Base-by-base conservation (phyloP, 176 grass and related monocot genomes). In the Neostapfia colusana region DNA sequence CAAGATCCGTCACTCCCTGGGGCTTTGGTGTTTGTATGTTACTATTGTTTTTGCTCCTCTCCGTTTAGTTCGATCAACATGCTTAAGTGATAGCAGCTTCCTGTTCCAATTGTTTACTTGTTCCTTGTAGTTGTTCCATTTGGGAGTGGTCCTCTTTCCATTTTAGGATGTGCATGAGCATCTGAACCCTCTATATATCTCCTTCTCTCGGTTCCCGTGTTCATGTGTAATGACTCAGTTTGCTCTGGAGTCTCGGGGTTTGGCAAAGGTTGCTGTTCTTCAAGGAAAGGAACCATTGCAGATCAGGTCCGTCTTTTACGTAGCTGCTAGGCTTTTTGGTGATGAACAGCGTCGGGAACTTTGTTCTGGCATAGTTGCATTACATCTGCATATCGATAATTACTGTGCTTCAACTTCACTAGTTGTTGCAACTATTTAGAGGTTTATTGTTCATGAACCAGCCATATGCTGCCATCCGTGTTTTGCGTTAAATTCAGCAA, bases 141-240 rank as follows among this genome's bases (percentile, higher is more conserved):
- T 85, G 84, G 88, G 83, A 88, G 73, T 61, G 75, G 8, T 36
- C 78, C n/a, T 58, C 74, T 91, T 93, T 83, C 94, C 63, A 73
- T 79, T 97, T 91, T 68, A 44, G 84, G 78, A 31, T 65, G 40
- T 16, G 37, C 21, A 48, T 35, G 73, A 40, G 72, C 23, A 54
- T 10, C 6, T 81, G 26, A 77, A 83, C 67, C 62, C 37, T 59
- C 18, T 67, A 10, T 6, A 6, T 24, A 4, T 56, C 37, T 48
- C 12, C 9, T 27, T 18, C 11, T 36, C 37, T 73, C 23, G 18
- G 46, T 39, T 34, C 37, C 48, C 24, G 44, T 39, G 37, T 28
- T 20, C 61, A 31, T 57, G 18, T 42, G 25, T 65, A 26, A 8
- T 66, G 69, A 17, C 8, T 44, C 15, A 49, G 68, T 7, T 70